phyloP scores from a whole-genome alignment of 371 early-diverging fungal genomes.

The Actinomortierella wolfii region DNA sequence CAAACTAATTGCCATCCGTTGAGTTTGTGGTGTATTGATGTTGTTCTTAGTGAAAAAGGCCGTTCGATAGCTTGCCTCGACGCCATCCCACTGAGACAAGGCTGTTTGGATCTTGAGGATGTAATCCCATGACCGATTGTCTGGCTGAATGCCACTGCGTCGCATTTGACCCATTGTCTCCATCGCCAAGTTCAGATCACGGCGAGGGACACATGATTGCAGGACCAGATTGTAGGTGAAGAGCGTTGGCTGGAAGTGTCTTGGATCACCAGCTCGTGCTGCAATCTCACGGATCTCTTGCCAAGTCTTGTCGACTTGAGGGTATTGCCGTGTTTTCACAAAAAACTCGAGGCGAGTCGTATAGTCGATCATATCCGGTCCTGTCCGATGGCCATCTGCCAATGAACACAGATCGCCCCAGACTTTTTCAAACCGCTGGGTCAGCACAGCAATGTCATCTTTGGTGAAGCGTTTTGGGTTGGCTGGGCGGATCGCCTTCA shows the following conservation, averaged over 20 bases:
- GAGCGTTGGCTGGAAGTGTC: slow-evolving; percentile 19
- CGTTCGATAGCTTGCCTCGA: slow-evolving; percentile 23
- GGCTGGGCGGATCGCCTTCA: slow-evolving; percentile 23
- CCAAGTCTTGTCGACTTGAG: slow-evolving; percentile 30
- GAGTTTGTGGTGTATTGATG: background rate
- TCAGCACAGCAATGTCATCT: slow-evolving; percentile 5
- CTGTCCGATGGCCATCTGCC: background rate
- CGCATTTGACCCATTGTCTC: slow-evolving; percentile 27
- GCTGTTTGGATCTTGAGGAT: slow-evolving; percentile 30
- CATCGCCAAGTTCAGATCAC: slow-evolving; percentile 27
- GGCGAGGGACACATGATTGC: slow-evolving; percentile 32
- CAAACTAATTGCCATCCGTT: slow-evolving; percentile 17
- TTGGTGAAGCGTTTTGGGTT: slow-evolving; percentile 12
- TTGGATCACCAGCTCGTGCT: background rate
- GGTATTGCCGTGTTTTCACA: slow-evolving; percentile 19
- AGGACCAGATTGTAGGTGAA: slow-evolving; percentile 34
- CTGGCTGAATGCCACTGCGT: slow-evolving; percentile 31
- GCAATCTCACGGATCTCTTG: slow-evolving; percentile 15
- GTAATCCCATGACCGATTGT: slow-evolving; percentile 36
- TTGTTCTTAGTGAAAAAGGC: slow-evolving; percentile 15
- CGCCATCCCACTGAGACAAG: slow-evolving; percentile 28
- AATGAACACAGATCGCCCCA: slow-evolving; percentile 6
- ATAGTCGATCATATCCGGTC: slow-evolving; percentile 35
- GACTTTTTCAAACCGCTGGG: slow-evolving; percentile 27
- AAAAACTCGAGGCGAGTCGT: slow-evolving; percentile 31